Base-by-base conservation (phyloP, 345 rosid species). In the Dimocarpus longan region DNA sequence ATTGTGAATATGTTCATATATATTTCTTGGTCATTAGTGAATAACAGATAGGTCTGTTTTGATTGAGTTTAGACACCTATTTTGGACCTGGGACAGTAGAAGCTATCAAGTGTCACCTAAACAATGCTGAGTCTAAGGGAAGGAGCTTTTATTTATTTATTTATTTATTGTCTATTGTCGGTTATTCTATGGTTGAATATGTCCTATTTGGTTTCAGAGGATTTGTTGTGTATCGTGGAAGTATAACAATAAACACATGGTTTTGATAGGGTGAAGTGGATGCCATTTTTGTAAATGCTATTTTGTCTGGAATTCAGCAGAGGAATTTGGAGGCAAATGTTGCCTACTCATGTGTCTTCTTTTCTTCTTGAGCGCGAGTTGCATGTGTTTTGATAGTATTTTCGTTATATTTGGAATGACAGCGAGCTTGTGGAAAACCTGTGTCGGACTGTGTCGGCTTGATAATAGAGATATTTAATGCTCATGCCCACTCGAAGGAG, bases 391-490 rank as follows among this genome's bases (percentile, higher is more conserved):
- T 19, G 62, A 50, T 42, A 3, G 26, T 44, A 8, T 16, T 67
- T 66, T 62, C 66, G 56, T 74, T 24, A 32, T 50, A 40, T 67
- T 74, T 67, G 15, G 10, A 43, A 57, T 76, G 74, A 76, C 92
- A 92, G 99, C 76, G 91, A 63, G 71, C 76, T 50, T 95, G 93
- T 97, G 93, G 56, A 11, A 95, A 83, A 82, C 97, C 99, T 26
- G 97, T 93, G 52, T 77, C 92, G 50, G 99, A 95, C 75, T 95
- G 99, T 57, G 95, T 95, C 65, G 98, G 96, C 39, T 95, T 95
- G 77, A 95, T 95, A 72, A 92, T 95, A 54, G 99, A 92, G 86
- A 95, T 93, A 86, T 95, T 95, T 75, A 93, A 92, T 87, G 97
- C 97, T 63, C 99, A 93, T 90, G 99, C 98, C 5, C 95, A 92